Percentiles rank a stretch among this genome's conserved stretches.
These are phyloP conservation scores for Phytophthora podocarpi DNA, from an alignment of 352 stramenopile species.

Conservation along the genomic window DNA sequence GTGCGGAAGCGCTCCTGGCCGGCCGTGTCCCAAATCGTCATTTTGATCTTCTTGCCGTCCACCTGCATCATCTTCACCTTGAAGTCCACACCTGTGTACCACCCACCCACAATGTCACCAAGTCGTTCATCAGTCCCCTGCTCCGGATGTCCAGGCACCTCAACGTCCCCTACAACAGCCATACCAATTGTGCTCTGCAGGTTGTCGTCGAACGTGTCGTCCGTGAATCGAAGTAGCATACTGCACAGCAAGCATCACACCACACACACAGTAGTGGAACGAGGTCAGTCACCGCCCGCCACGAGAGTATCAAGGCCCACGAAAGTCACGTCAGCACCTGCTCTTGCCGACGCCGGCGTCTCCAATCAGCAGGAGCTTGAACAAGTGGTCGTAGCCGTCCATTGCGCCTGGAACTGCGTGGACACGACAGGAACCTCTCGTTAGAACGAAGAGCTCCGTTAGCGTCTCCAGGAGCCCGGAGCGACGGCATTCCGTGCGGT, in stretches of 20 bases:
- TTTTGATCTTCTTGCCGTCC: conserved; percentile 96
- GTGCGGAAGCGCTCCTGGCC: conserved; percentile 98
- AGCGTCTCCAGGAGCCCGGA: background rate
- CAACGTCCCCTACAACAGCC: background rate
- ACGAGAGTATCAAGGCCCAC: background rate
- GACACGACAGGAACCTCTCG: conserved; percentile 10
- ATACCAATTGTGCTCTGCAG: conserved; percentile 97
- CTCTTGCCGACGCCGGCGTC: conserved; percentile 98
- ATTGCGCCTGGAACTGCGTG: conserved; percentile 36
- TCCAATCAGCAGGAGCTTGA: conserved; percentile 98
- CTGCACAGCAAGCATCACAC: conserved; percentile 42
- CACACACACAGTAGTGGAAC: too few species aligned
- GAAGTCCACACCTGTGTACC: conserved; percentile 90
- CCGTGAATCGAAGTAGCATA: conserved; percentile 98
- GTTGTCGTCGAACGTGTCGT: conserved; percentile 98
- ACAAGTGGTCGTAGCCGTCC: conserved; percentile 97
- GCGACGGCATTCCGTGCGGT: background rate
- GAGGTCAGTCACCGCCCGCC: conserved; percentile 60
- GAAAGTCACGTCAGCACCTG: conserved; percentile 62
- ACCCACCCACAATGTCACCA: background rate
- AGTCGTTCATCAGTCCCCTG: background rate
- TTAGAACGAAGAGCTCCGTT: conserved; percentile 15
- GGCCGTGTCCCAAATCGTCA: conserved; percentile 99
- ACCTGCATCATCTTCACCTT: conserved; percentile 98
- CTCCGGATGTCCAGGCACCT: background rate